Base-by-base conservation (phyloP, 257 asterid species). In the Salvia miltiorrhiza region DNA sequence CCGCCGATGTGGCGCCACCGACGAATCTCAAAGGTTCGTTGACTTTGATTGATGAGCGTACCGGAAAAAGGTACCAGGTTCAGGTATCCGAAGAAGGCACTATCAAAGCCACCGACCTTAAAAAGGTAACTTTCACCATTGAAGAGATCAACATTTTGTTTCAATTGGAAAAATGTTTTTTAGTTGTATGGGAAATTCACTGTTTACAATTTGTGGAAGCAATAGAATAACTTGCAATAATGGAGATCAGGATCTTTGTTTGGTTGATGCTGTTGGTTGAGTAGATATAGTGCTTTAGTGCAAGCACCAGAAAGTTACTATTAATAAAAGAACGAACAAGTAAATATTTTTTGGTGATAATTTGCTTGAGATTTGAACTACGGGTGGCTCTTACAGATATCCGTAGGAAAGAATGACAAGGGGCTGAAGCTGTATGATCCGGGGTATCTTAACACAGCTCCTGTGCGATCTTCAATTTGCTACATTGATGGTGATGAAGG, bases 401-500 rank as follows among this genome's bases (percentile, higher is more conserved):
- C 84, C 62, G 67, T 83, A 0, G 96, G 87, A 33, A 73, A 86
- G 61, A 49, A 79, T 79, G 99, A 93, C 78, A 93, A 93, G 85
- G 99, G 99, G 78, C 90, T 93, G 64, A 93, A 93, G 83, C 95
- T 93, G 52, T 93, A 90, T 75, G 99, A 93, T 82, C 99, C 99
- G 0, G 99, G 99, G 21, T 93, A 93, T 79, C 94, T 90, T 56
- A 93, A 93, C 77, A 93, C 97, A 5, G 99, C 99, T 63, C 99
- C 99, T 0, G 99, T 93, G 19, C 82, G 95, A 63, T 93, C 99
- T 13, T 88, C 97, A 2, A 87, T 93, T 66, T 90, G 89, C 71
- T 93, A 93, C 69, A 93, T 93, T 40, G 97, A 93, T 77, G 99
- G 99, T 35, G 99, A 93, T 83, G 97, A 90, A 23, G 99, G 99